Conservation (phyloP, 768 basidiomycete species). For the Naematelia encephala region DNA sequence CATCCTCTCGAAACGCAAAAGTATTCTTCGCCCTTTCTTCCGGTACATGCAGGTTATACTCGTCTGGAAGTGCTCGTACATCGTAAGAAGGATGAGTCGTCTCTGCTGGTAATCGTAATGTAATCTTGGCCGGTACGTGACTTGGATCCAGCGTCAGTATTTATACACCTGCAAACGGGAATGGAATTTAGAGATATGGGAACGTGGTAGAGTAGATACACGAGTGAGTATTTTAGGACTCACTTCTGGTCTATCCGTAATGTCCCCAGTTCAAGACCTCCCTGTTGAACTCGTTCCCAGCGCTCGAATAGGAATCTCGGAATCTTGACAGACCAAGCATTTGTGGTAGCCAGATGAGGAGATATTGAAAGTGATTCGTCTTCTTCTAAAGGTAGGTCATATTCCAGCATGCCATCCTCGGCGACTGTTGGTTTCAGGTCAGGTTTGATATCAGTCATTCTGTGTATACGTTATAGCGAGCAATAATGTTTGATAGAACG, state of each 20-base stretch:
- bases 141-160: constrained; percentile 3
- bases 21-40: constrained; percentile 64
- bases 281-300: constrained; percentile 72
- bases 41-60: constrained; percentile 85
- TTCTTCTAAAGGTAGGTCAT: constrained; percentile 1
- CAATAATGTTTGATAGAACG: neutral
- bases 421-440: neutral
- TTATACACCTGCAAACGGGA: neutral
- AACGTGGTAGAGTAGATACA: neutral
- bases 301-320: constrained; percentile 81
- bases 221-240: constrained; percentile 3
- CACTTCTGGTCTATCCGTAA: constrained; percentile 66
- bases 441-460: neutral
- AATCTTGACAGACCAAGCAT: constrained; percentile 55
- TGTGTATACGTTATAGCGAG: neutral
- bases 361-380: constrained; percentile 3
- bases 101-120: constrained; percentile 26
- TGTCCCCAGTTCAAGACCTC: constrained; percentile 76
- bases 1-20: constrained; percentile 35
- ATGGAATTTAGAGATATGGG: neutral
- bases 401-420: neutral
- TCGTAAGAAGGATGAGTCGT: constrained; percentile 16
- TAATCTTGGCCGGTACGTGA: constrained; percentile 24
- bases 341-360: neutral
- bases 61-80: constrained; percentile 53